Evolutionary conservation across 1,284 basidiomycete genomes (phyloP).

Genomic region (Ceratobasidium sp.): DNA sequence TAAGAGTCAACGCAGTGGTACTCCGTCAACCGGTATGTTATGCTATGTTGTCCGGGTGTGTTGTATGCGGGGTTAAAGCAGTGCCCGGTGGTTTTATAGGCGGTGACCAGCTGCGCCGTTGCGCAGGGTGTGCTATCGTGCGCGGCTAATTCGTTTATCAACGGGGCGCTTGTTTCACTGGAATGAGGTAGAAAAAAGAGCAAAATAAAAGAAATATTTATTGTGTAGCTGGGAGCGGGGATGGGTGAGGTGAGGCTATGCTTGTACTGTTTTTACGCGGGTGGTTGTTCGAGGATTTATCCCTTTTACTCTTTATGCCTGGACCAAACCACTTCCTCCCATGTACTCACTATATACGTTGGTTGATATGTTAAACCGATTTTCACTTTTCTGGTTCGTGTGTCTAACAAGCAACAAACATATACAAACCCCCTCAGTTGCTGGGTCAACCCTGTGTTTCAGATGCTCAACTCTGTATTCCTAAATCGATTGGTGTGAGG

Average conservation of each 20-base stretch:
- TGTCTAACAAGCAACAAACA: too few species aligned
- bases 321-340: background rate
- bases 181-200: background rate
- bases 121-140: constrained; percentile 35
- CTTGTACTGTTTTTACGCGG: background rate
- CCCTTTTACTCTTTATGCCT: background rate
- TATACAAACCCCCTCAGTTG: too few species aligned
- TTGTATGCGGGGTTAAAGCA: constrained; percentile 26
- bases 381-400: too few species aligned
- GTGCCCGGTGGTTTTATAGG: constrained; percentile 14
- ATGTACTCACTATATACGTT: constrained; percentile 9
- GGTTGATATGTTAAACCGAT: too few species aligned
- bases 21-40: constrained; percentile 30
- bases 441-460: too few species aligned
- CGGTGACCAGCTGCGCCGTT: constrained; percentile 33
- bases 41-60: background rate
- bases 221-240: background rate
- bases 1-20: constrained; percentile 24
- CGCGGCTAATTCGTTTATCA: constrained; percentile 31
- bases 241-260: background rate
- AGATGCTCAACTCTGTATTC: too few species aligned
- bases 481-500: too few species aligned
- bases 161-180: constrained; percentile 21
- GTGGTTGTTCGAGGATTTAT: background rate
- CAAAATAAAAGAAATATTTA: constrained; percentile 20